phyloP scores from a whole-genome alignment of 148 eudicot species.

The Chenopodium album region DNA sequence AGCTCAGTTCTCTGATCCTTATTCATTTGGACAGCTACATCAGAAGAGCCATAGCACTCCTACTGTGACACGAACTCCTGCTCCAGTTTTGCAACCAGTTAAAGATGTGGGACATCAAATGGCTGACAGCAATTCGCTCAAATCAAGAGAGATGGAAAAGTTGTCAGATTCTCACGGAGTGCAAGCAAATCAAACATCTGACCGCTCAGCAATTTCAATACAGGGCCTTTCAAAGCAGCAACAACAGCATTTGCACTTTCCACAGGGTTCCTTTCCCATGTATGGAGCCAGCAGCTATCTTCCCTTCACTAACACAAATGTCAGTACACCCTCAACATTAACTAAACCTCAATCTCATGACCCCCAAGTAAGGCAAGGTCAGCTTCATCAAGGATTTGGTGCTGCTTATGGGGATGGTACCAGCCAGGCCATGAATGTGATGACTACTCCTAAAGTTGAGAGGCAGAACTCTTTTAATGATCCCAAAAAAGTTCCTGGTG shows the following conservation, averaged over 20 bases:
- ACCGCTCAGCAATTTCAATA: conserved; percentile 37
- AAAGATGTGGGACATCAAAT: conserved; percentile 40
- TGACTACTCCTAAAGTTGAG: conserved; percentile 45
- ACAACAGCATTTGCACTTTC: conserved; percentile 68
- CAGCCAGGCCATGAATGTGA: conserved; percentile 42
- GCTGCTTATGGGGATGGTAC: conserved; percentile 40
- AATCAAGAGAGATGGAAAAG: conserved; percentile 42
- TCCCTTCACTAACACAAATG: conserved; percentile 48
- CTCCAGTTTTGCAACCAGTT: conserved; percentile 31
- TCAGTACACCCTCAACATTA: conserved; percentile 41
- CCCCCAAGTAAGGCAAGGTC: conserved; percentile 53
- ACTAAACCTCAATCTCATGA: conserved; percentile 54
- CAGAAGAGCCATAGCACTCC: conserved; percentile 32
- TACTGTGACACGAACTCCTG: conserved; percentile 25
- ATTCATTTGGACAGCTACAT: conserved; percentile 40
- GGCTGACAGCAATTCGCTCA: conserved; percentile 38
- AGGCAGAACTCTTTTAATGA: conserved; percentile 44
- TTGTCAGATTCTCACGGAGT: conserved; percentile 49
- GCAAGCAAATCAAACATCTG: conserved; percentile 52
- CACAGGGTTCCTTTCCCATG: conserved; percentile 63
- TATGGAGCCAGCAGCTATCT: conserved; percentile 52
- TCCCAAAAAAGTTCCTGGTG: conserved; percentile 45
- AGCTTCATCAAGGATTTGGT: conserved; percentile 52
- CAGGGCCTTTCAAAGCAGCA: conserved; percentile 76
- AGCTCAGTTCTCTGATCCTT: conserved; percentile 40